phyloP scores from a whole-genome alignment of 2,329 filamentous ascomycete genomes.

The Aspergillus fischeri region DNA sequence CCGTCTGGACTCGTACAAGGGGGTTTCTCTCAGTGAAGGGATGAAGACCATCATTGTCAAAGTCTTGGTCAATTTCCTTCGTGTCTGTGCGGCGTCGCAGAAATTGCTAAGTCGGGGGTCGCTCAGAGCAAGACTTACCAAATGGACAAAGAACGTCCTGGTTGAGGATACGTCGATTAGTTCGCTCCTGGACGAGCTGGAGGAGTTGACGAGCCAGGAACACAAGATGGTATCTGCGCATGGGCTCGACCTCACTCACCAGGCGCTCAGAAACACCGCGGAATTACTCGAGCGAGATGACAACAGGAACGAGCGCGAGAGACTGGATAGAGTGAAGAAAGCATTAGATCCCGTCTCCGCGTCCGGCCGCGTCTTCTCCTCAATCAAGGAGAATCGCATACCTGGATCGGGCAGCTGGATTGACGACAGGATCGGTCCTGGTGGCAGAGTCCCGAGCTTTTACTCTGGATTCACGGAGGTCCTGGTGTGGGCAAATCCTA shows the following conservation, averaged over 20 bases:
- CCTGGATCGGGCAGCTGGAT: not conserved
- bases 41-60: constrained; percentile 8
- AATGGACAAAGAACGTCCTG: constrained; percentile 7
- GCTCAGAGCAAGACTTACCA: not conserved
- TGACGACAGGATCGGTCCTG: constrained; percentile 1
- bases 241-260: constrained; percentile 2
- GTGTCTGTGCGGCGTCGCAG: constrained; percentile 7
- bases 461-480: constrained; percentile 13
- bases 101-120: constrained; percentile 5
- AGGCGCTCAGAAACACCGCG: constrained; percentile 1
- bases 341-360: not conserved
- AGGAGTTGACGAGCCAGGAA: constrained; percentile 8
- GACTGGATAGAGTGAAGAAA: not conserved
- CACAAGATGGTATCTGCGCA: constrained; percentile 9
- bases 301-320: not conserved
- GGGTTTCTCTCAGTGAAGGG: constrained; percentile 1
- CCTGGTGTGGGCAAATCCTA: constrained; percentile 12
- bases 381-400: not conserved
- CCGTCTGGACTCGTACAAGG: constrained; percentile 8
- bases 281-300: not conserved
- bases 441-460: constrained; percentile 1
- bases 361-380: not conserved
- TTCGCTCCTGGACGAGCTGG: constrained; percentile 1
- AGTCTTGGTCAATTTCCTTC: constrained; percentile 7
- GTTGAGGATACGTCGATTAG: constrained; percentile 2